phyloP scores from a whole-genome alignment of 495 filamentous ascomycete genomes.

The Pseudotulostoma volvatum region DNA sequence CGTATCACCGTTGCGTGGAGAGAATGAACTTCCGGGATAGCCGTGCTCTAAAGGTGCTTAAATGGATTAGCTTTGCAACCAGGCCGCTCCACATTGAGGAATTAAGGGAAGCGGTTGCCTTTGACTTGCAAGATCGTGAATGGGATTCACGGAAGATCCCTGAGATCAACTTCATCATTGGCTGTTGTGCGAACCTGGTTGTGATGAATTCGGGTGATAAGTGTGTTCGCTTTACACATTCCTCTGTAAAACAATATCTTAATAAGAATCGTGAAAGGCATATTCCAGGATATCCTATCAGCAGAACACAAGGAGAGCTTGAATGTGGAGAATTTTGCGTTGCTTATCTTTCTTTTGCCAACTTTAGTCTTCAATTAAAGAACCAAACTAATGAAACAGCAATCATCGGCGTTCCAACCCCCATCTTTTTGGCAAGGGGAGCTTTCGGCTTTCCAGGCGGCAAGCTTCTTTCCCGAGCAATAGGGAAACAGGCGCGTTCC shows the following conservation, averaged over 20 bases:
- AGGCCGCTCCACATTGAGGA: slow-evolving; percentile 19
- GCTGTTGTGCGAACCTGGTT: slow-evolving; percentile 18
- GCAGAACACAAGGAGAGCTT: slow-evolving; percentile 3
- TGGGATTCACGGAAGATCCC: slow-evolving; percentile 15
- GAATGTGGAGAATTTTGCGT: too few species aligned
- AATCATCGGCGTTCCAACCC: too few species aligned
- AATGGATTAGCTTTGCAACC: slow-evolving; percentile 17
- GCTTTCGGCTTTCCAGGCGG: too few species aligned
- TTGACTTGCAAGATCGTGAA: slow-evolving; percentile 8
- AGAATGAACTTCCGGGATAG: slow-evolving; percentile 7
- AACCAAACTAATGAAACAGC: slow-evolving; percentile 1
- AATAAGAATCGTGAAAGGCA: slow-evolving; percentile 2
- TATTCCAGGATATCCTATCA: slow-evolving; percentile 5
- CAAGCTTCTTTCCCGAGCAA: not conserved
- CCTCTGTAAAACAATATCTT: slow-evolving; percentile 18
- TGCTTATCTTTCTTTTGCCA: slow-evolving; percentile 12
- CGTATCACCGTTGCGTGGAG: slow-evolving; percentile 9
- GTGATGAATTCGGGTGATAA: slow-evolving; percentile 11
- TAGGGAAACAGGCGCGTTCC: not conserved
- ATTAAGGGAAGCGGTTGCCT: slow-evolving; percentile 19
- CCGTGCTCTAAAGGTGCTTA: slow-evolving; percentile 7
- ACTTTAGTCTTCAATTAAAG: slow-evolving; percentile 10
- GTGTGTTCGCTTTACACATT: slow-evolving; percentile 19
- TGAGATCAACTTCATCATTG: slow-evolving; percentile 9
- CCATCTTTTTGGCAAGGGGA: too few species aligned